A percentile compares a stretch with the other conserved stretches of the same genome.
phyloP scores from a whole-genome alignment of 176 grass and related monocot genomes.

The Saccharum officinarum region DNA sequence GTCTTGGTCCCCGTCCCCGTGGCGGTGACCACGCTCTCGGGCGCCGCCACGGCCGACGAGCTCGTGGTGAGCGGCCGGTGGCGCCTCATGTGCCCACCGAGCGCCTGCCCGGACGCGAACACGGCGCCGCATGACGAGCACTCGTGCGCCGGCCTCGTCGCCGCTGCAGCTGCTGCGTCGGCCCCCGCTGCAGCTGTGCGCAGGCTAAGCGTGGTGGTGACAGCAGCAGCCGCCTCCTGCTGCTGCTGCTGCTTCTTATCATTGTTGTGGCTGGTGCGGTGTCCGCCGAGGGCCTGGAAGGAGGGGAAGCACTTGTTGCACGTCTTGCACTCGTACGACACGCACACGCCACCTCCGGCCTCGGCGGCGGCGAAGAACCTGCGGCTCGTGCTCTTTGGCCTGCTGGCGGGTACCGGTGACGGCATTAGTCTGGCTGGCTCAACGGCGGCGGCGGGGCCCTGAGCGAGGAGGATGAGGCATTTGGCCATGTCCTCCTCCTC shows the following conservation, averaged over 20 bases:
- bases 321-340: slow-evolving; percentile 48
- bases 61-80: slow-evolving; percentile 46
- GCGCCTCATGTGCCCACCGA: slow-evolving; percentile 70
- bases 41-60: background rate
- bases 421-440: background rate
- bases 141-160: slow-evolving; percentile 28
- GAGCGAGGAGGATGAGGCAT: slow-evolving; percentile 54
- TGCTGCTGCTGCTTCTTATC: background rate
- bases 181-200: no score
- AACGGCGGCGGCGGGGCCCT: background rate
- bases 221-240: background rate
- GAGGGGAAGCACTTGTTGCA: slow-evolving; percentile 52
- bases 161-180: background rate
- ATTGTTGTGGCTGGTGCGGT: slow-evolving; percentile 63
- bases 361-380: background rate
- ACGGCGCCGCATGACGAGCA: slow-evolving; percentile 40
- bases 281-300: slow-evolving; percentile 70
- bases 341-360: background rate
- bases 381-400: background rate
- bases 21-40: background rate
- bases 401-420: background rate
- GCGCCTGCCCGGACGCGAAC: slow-evolving; percentile 59
- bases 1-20: background rate
- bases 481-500: slow-evolving; percentile 30
- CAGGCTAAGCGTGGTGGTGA: background rate